phyloP scores from a whole-genome alignment of 768 basidiomycete species.

The Lactarius sanguifluus region DNA sequence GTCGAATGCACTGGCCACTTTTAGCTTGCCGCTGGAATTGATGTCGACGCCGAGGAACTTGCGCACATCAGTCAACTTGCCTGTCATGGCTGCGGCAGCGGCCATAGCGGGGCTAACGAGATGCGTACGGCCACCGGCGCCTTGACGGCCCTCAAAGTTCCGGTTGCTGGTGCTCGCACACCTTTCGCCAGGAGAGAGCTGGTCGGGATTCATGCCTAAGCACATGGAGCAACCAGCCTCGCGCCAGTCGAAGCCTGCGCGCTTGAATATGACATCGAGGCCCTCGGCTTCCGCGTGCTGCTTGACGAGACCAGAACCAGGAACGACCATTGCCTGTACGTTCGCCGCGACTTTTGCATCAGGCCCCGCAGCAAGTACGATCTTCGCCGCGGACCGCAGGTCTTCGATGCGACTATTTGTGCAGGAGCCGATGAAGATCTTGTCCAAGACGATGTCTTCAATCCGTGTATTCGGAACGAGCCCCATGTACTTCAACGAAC shows the following conservation, averaged over 20 bases:
- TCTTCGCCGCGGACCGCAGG: slow-evolving; percentile 56
- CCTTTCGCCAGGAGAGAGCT: slow-evolving; percentile 55
- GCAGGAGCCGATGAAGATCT: slow-evolving; percentile 68
- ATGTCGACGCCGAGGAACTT: slow-evolving; percentile 44
- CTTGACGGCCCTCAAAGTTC: slow-evolving; percentile 65
- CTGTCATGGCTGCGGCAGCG: slow-evolving; percentile 61
- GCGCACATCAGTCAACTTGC: slow-evolving; percentile 58
- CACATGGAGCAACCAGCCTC: slow-evolving; percentile 74
- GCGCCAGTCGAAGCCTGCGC: slow-evolving; percentile 67
- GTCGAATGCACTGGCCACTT: slow-evolving; percentile 67
- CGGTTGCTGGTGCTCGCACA: slow-evolving; percentile 66
- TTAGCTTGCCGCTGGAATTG: slow-evolving; percentile 50
- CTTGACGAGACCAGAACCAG: slow-evolving; percentile 65
- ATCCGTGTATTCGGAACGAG: slow-evolving; percentile 53
- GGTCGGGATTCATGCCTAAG: slow-evolving; percentile 70
- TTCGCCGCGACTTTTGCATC: slow-evolving; percentile 51
- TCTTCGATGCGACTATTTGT: slow-evolving; percentile 70
- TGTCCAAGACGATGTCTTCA: slow-evolving; percentile 59
- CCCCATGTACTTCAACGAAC: slow-evolving; percentile 63
- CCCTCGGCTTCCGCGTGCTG: slow-evolving; percentile 67
- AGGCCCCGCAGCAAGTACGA: slow-evolving; percentile 51
- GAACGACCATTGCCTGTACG: slow-evolving; percentile 64
- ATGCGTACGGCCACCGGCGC: slow-evolving; percentile 62
- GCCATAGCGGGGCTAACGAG: slow-evolving; percentile 69
- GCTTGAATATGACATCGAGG: slow-evolving; percentile 59